phyloP scores from a whole-genome alignment of 495 filamentous ascomycete species.

The Hypoxylon crocopeplum region DNA sequence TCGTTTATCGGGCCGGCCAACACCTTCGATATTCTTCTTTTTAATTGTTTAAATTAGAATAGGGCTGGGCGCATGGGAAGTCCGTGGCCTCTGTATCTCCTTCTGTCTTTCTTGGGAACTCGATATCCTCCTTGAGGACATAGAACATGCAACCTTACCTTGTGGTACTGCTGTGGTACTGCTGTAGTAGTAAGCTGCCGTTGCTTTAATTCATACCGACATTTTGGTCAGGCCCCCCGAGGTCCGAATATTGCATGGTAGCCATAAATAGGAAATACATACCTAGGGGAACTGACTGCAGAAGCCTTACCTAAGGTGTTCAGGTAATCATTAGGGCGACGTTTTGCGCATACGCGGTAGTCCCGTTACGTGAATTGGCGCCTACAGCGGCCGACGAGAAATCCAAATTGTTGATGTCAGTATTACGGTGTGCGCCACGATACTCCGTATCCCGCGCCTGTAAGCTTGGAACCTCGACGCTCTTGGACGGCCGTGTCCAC shows the following conservation, averaged over 20 bases:
- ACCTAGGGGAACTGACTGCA: no score
- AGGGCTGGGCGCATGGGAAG: constrained; percentile 22
- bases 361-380: constrained; percentile 26
- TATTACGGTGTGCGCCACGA: constrained; percentile 31
- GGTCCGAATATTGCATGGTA: constrained; percentile 22
- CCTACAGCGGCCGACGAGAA: constrained; percentile 32
- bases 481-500: no score
- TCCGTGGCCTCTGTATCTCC: background rate
- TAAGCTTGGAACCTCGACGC: no score
- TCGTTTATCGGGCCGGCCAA: constrained; percentile 30
- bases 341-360: background rate
- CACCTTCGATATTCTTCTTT: constrained; percentile 20
- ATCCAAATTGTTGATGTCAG: constrained; percentile 29
- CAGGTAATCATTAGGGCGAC: constrained; percentile 11
- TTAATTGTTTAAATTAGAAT: constrained; percentile 28
- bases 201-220: constrained; percentile 27
- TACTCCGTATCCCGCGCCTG: constrained; percentile 25
- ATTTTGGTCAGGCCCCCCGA: constrained; percentile 26
- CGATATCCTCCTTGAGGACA: no score
- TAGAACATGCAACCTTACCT: no score
- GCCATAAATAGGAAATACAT: constrained; percentile 5
- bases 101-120: background rate
- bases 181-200: constrained; percentile 31
- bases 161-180: no score
- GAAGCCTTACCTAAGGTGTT: constrained; percentile 29